Evolutionary conservation across 768 basidiomycete genomes (phyloP), one percentile per base, ranked within the genome.

Genomic region (Tylopilus vinaceipallidus): DNA sequence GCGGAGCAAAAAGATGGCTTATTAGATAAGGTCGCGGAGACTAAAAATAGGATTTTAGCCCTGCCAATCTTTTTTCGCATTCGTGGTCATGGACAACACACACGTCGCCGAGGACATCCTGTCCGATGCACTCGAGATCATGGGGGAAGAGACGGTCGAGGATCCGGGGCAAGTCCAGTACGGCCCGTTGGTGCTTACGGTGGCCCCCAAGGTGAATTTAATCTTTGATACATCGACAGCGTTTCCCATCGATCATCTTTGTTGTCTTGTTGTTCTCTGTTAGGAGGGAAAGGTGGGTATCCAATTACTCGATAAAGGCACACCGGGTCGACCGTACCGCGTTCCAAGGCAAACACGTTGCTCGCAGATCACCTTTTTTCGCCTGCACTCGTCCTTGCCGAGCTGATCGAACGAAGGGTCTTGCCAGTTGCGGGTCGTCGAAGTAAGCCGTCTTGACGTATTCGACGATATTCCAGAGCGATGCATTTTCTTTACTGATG

Each of bases 361-460:
- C 71, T 88, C 19, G 86, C 85, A 42, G 85, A 88, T 65, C 83
- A 85, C 53, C 71, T 88, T 3, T 88, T 88, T 62, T 88, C 83
- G 33, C 86, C 84, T 14, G 77, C 80, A 9, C 71, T 89, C 8
- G 75, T 83, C 47, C 72, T 89, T 16, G 82, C 83, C 3, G 84
- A 88, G 59, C 69, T 75, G 23, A 80, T 90, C 10, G 84, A 89
- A 64, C 64, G 75, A 47, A 74, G 75, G 0, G 59, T 79, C 6
- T 61, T 90, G 8, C 67, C 72, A 14, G 64, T 79, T 2, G 53
- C 54, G 4, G 67, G 69, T 12, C 68, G 65, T 48, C 73, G 71
- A 40, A 75, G 84, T 80, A 43, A 37, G 70, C 50, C 9, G 10
- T 37, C 22, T 17, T 12, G 26, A 38, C 9, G 22, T 8, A 20